Conservation (phyloP, 2,329 filamentous ascomycete species). For the Akanthomyces lecanii region DNA sequence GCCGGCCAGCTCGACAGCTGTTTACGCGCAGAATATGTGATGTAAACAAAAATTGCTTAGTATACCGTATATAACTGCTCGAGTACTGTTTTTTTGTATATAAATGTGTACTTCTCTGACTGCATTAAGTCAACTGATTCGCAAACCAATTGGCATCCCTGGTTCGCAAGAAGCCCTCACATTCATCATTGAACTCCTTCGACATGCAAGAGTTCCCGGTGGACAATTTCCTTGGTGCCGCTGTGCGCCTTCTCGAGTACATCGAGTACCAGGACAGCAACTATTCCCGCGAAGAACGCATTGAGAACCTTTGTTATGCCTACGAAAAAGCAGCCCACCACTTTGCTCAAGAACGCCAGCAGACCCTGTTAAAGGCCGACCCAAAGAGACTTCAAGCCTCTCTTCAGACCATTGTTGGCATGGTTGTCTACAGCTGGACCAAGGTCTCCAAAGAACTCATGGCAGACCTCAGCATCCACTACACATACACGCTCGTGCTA, state of each 20-base stretch:
- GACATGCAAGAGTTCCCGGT: slow-evolving; percentile 9
- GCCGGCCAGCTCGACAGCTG: too few relatives aligned
- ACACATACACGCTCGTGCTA: slow-evolving; percentile 21
- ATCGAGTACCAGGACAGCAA: slow-evolving; percentile 22
- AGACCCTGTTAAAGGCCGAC: slow-evolving; percentile 16
- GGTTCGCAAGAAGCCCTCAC: too few relatives aligned
- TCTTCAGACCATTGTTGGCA: slow-evolving; percentile 25
- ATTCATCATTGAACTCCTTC: too few relatives aligned
- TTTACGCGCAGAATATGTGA: too few relatives aligned
- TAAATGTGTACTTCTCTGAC: too few relatives aligned
- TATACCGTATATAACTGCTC: not conserved
- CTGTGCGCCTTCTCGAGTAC: slow-evolving; percentile 20
- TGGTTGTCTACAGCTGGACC: slow-evolving; percentile 28
- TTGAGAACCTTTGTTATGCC: slow-evolving; percentile 18
- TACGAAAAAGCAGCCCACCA: slow-evolving; percentile 21
- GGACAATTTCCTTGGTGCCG: slow-evolving; percentile 15
- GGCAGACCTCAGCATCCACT: slow-evolving; percentile 23
- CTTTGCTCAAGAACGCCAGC: slow-evolving; percentile 20
- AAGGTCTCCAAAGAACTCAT: slow-evolving; percentile 22
- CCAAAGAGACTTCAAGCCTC: slow-evolving; percentile 18
- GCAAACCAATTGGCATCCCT: too few relatives aligned
- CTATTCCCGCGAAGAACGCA: slow-evolving; percentile 19
- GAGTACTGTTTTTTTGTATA: too few relatives aligned
- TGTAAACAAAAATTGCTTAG: too few relatives aligned
- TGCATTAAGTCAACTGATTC: too few relatives aligned